Evolutionary conservation across 192 early-diverging fungal genomes (phyloP).

Genomic region (Rhizophagus clarus): DNA sequence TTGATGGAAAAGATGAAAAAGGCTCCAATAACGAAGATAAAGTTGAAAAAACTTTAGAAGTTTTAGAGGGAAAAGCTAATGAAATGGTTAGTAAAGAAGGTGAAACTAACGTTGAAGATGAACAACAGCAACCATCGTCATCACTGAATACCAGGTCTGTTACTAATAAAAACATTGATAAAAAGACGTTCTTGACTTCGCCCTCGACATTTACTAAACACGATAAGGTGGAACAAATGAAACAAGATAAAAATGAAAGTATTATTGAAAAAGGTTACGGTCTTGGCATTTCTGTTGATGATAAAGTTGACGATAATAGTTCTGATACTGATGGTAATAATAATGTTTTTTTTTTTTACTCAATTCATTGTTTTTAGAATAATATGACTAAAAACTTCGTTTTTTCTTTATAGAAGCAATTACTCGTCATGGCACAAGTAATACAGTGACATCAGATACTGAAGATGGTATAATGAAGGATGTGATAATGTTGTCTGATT

Average conservation of each 20-base stretch:
- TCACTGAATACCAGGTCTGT: not conserved
- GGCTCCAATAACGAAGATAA: not conserved
- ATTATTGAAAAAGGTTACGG: not conserved
- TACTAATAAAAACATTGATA: not conserved
- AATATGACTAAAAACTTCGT: not conserved
- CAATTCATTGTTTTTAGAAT: not conserved
- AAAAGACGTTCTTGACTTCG: not conserved
- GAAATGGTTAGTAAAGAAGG: not conserved
- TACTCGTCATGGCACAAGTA: not conserved
- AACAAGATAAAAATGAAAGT: not conserved
- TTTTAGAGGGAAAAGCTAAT: not conserved
- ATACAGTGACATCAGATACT: not conserved
- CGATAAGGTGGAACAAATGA: not conserved
- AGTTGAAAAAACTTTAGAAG: constrained; percentile 15
- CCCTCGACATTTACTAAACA: too few species aligned
- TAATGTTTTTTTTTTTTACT: not conserved
- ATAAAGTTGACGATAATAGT: not conserved
- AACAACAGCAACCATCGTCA: not conserved
- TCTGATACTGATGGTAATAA: not conserved
- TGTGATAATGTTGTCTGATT: not conserved
- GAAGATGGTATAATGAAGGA: constrained; percentile 27
- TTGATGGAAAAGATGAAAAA: not conserved
- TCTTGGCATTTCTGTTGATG: not conserved
- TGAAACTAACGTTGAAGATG: not conserved
- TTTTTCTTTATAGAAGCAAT: not conserved